Evolutionary conservation across 352 stramenopile species (phyloP), one percentile per base, ranked within the genome.

Genomic region (Globisporangium viniferum): DNA sequence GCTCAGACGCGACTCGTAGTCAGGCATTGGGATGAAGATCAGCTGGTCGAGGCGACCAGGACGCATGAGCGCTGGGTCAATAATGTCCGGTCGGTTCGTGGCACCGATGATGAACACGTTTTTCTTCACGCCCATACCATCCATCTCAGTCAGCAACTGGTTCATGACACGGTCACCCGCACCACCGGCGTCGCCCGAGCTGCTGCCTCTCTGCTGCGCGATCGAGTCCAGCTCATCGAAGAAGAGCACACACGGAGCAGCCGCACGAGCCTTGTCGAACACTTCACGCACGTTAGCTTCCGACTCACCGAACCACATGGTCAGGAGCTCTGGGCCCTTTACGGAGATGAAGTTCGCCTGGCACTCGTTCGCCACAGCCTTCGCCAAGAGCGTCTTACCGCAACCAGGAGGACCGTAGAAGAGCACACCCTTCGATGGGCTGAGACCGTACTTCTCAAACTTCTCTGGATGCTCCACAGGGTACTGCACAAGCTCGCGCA

Each of bases 181-280:
- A 72, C 97, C 98, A 66, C 97, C 97, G 57, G 96, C 97, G 77
- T 99, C 97, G 49, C 98, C 98, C 7, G 82, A 78, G 63, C 80
- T 97, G 73, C 91, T 97, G 59, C 97, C 98, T 81, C 98, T 92
- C 71, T 98, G 93, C 73, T 98, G 93, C 5, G 97, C 98, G 70
- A 99, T 99, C 36, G 97, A 99, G 86, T 99, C 98, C 53, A 99
- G 81, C 80, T 99, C 98, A 87, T 99, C 98, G 76, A 99, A 99
- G 86, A 99, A 99, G 14, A 99, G 81, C 35, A 99, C 97, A 81
- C 97, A 99, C 20, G 98, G 98, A 54, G 97, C 97, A 24, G 98
- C 97, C 44, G 91, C 90, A 62, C 98, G 92, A 18, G 98, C 98
- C 81, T 99, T 99, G 80, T 99, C 97, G 75, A 99, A 99, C 20